Conservation (phyloP, 176 grass and related monocot species). For the Musa itinerans region DNA sequence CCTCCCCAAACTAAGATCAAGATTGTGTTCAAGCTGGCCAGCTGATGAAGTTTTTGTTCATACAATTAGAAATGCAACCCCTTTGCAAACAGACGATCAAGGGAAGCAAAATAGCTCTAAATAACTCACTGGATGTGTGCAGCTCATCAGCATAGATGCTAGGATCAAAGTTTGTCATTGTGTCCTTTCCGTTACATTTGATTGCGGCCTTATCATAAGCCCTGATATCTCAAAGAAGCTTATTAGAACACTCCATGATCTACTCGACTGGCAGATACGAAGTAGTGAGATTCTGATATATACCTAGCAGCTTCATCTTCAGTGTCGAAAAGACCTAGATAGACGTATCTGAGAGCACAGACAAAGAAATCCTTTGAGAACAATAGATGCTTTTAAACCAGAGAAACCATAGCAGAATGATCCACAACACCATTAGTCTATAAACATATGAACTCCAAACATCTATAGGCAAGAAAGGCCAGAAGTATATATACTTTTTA, state of each 20-base stretch:
- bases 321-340: slow-evolving; percentile 13
- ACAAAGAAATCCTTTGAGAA: not conserved
- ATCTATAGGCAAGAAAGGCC: not conserved
- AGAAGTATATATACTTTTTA: slow-evolving; percentile 9
- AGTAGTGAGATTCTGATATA: not conserved
- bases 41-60: not conserved
- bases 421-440: too few species aligned
- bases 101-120: not conserved
- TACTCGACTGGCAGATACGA: not conserved
- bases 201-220: slow-evolving; percentile 19
- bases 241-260: not conserved
- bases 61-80: not conserved
- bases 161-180: slow-evolving; percentile 10
- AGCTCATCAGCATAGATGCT: slow-evolving; percentile 4
- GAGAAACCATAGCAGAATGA: not conserved
- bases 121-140: not conserved
- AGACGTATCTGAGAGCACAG: slow-evolving; percentile 6
- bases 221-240: not conserved
- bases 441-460: not conserved
- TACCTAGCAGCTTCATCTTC: slow-evolving; percentile 16
- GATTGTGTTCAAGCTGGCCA: slow-evolving; percentile 14
- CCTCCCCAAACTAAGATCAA: slow-evolving; percentile 11
- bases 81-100: not conserved
- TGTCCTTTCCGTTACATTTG: slow-evolving; percentile 17
- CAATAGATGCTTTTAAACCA: not conserved